Evolutionary conservation across 2,329 filamentous ascomycete species (phyloP).

Genomic region (Hymenoscyphus scutula): DNA sequence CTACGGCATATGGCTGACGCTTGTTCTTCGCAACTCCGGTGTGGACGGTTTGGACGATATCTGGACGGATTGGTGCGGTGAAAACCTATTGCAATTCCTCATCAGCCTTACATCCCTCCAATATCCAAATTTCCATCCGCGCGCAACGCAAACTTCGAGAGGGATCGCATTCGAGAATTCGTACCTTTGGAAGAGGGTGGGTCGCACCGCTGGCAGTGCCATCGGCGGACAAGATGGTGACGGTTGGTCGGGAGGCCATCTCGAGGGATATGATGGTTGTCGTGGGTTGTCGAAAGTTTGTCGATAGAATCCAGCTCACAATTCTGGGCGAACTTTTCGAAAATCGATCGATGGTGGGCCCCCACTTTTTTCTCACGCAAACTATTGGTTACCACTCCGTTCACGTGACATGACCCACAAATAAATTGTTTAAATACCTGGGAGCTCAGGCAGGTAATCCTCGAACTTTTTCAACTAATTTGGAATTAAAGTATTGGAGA

Average conservation of each 20-base stretch:
- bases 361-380: background rate
- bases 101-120: conserved; percentile 26
- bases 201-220: conserved; percentile 87
- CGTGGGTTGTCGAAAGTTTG: conserved; percentile 23
- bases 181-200: conserved; percentile 76
- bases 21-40: conserved; percentile 99
- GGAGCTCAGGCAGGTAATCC: no score
- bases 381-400: background rate
- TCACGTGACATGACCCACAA: no score
- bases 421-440: no score
- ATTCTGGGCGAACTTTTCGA: background rate
- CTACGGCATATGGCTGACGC: conserved; percentile 98
- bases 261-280: conserved; percentile 34
- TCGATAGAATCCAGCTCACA: background rate
- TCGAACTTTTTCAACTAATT: no score
- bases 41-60: conserved; percentile 96
- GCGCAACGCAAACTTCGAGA: background rate
- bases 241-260: conserved; percentile 95
- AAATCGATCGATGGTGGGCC: background rate
- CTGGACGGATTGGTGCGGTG: conserved; percentile 93
- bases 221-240: conserved; percentile 96
- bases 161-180: conserved; percentile 15
- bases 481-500: no score
- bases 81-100: conserved; percentile 61
- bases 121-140: conserved; percentile 7